Evolutionary conservation across 1,284 basidiomycete species (phyloP), one percentile per base, ranked within the genome.

Genomic region (Marasmius sp.): DNA sequence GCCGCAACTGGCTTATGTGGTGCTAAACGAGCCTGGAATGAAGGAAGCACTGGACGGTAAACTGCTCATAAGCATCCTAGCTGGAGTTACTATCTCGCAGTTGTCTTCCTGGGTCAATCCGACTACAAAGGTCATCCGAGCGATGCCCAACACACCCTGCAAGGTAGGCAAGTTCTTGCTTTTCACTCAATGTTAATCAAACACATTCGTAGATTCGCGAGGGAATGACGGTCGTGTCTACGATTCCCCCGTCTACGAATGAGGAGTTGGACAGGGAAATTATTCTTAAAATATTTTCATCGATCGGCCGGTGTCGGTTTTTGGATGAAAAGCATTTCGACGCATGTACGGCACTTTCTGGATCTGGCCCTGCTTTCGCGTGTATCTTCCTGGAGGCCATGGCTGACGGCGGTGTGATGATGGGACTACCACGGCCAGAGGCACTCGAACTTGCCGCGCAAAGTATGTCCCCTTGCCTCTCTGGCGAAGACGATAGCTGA

Each of bases 351-450:
- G 97, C 97, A 9, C 82, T 99, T 4, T 95, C 94, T 16, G 97
- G 96, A 1, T 95, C 94, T 9, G 97, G 97, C 0, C 97, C 97
- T 37, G 97, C 97, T 0, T 99, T 99, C 75, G 95, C 94, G 1
- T 95, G 94, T 67, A 89, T 99, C 53, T 96, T 99, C 70, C 82
- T 99, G 63, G 97, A 99, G 76, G 97, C 97, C 0, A 98, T 99
- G 95, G 92, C 95, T 1, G 97, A 99, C 75, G 97, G 97, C 38
- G 97, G 95, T 37, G 97, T 99, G 49, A 99, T 99, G 97, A 99
- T 99, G 97, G 97, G 97, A 34, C 80, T 99, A 52, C 97, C 97
- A 2, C 83, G 97, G 64, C 85, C 89, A 0, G 97, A 98, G 75
- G 96, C 97, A 5, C 76, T 98, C 43, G 97, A 99, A 73, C 79